phyloP scores from a whole-genome alignment of 108 stramenopile species.

The Mediolabrus comicus region DNA sequence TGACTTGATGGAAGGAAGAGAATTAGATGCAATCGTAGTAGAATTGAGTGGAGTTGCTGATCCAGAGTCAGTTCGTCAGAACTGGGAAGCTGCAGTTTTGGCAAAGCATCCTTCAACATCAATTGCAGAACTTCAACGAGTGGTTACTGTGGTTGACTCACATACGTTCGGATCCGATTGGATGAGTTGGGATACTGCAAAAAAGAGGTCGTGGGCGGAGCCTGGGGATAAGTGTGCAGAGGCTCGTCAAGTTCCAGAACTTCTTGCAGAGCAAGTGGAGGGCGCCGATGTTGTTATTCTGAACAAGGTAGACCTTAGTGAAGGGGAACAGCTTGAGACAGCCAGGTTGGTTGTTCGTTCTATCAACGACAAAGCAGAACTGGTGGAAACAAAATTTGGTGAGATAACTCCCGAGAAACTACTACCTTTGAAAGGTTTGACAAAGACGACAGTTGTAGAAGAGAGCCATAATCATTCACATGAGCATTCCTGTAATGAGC shows the following conservation, averaged over 20 bases:
- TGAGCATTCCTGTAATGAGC: conserved; percentile 15
- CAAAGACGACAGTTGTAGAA: conserved; percentile 1
- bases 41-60: conserved; percentile 93
- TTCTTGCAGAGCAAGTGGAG: conserved; percentile 90
- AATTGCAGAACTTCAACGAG: conserved; percentile 52
- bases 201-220: conserved; percentile 49
- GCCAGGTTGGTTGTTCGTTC: conserved; percentile 53
- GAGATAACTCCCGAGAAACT: conserved; percentile 56
- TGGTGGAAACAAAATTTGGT: conserved; percentile 58
- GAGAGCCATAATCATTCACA: conserved; percentile 21
- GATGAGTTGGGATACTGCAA: conserved; percentile 72
- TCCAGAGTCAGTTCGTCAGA: conserved; percentile 72
- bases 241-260: conserved; percentile 67
- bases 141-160: conserved; percentile 90
- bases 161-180: conserved; percentile 83
- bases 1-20: conserved; percentile 34
- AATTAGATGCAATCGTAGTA: conserved; percentile 87
- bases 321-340: conserved; percentile 46
- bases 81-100: conserved; percentile 62
- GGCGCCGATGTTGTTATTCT: conserved; percentile 86
- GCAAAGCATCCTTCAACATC: conserved; percentile 51
- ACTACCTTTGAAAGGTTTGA: conserved; percentile 8
- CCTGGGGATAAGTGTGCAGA: conserved; percentile 56
- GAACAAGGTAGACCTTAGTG: conserved; percentile 87
- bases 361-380: conserved; percentile 76